Conservation (phyloP, 352 stramenopile genomes). For the Chrysophaeum taylorii region DNA sequence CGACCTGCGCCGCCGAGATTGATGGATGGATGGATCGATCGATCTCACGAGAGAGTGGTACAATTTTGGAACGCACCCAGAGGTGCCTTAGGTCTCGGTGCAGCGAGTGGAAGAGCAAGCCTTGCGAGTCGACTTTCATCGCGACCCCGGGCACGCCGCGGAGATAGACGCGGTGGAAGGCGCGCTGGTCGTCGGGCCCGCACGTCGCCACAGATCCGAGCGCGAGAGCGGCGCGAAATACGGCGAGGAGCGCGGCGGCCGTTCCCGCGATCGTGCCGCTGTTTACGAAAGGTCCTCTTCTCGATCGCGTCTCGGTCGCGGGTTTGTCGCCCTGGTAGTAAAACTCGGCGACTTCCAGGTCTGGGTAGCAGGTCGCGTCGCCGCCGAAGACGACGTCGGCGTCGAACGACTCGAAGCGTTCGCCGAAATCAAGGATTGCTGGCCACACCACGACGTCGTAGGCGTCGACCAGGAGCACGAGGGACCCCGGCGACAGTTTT, state of each 20-base stretch:
- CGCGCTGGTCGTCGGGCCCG: conserved; percentile 2
- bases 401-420: background rate
- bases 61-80: too few relatives aligned
- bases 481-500: too few relatives aligned
- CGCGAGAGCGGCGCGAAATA: background rate
- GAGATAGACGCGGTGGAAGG: background rate
- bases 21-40: too few relatives aligned
- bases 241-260: background rate
- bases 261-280: background rate
- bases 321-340: too few relatives aligned
- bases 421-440: background rate
- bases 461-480: conserved; percentile 1
- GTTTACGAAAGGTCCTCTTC: background rate
- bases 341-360: background rate
- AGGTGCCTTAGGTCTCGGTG: background rate
- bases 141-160: background rate
- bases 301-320: too few relatives aligned
- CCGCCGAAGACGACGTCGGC: background rate
- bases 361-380: background rate
- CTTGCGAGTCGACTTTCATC: background rate
- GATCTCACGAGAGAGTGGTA: too few relatives aligned
- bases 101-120: background rate
- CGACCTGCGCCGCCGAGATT: too few relatives aligned
- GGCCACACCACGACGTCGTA: conserved; percentile 11
- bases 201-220: background rate